Conservation (phyloP, 2,329 filamentous ascomycete species). For the Magnaporthiopsis rhizophila region DNA sequence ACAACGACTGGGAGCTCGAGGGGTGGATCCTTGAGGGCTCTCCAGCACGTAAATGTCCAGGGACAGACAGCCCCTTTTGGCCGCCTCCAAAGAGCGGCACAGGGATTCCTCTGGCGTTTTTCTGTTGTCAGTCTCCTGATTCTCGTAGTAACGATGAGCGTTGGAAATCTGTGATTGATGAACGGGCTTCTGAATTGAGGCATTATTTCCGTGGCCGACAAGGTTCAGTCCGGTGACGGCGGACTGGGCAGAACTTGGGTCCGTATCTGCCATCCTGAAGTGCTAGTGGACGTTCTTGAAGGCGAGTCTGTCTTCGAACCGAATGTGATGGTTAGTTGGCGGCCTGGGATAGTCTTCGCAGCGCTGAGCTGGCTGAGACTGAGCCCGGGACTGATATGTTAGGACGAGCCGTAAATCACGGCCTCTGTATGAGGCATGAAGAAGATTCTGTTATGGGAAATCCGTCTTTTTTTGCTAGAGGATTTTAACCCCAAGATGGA, state of each 20-base stretch:
- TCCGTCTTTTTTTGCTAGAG: background rate
- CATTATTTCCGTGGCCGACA: slow-evolving; percentile 23
- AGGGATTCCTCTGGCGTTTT: slow-evolving; percentile 19
- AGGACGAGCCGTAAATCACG: slow-evolving; percentile 13
- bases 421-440: slow-evolving; percentile 19
- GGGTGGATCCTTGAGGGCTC: slow-evolving; percentile 24
- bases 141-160: background rate
- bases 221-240: slow-evolving; percentile 21
- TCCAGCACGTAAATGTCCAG: slow-evolving; percentile 40
- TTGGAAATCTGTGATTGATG: slow-evolving; percentile 24
- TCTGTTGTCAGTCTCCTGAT: no score
- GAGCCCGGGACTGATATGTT: slow-evolving; percentile 17
- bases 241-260: slow-evolving; percentile 17
- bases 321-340: no score
- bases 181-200: slow-evolving; percentile 22
- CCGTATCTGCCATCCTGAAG: slow-evolving; percentile 21
- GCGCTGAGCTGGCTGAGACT: no score
- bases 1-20: slow-evolving; percentile 34
- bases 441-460: slow-evolving; percentile 17
- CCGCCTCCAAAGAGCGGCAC: slow-evolving; percentile 22
- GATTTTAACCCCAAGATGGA: background rate
- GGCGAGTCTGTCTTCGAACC: slow-evolving; percentile 19
- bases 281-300: slow-evolving; percentile 35
- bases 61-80: slow-evolving; percentile 39
- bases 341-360: background rate